Evolutionary conservation across 2,329 filamentous ascomycete species (phyloP).

Genomic region (Aureobasidium sp.): DNA sequence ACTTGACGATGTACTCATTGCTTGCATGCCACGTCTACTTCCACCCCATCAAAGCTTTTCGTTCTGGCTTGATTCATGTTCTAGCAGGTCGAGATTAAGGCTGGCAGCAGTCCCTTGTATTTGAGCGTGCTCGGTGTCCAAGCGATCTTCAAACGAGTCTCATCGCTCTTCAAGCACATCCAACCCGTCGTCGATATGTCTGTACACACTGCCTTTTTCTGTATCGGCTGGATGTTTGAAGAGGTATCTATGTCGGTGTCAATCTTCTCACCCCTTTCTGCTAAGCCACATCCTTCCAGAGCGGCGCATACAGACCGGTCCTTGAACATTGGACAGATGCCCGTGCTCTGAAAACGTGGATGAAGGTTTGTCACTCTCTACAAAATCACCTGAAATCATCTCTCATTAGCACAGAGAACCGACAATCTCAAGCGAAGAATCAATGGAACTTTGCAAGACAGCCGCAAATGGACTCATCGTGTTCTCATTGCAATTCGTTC

Average conservation of each 20-base stretch:
- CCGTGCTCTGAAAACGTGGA: not conserved
- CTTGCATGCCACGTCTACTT: not conserved
- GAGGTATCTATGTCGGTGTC: not conserved
- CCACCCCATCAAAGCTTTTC: not conserved
- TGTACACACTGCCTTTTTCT: slow-evolving; percentile 4
- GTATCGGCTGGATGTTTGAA: slow-evolving; percentile 10
- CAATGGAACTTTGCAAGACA: not conserved
- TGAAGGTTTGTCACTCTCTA: not conserved
- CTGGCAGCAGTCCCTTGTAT: not conserved
- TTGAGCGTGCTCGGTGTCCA: not conserved
- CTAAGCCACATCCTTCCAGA: not conserved
- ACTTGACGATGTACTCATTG: not conserved
- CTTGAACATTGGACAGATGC: not conserved
- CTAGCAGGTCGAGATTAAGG: not conserved
- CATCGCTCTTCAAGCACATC: not conserved
- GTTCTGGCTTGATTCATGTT: not conserved
- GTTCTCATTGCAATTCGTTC: not conserved
- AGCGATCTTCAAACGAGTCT: not conserved
- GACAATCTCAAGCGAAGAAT: not conserved
- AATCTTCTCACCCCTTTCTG: not conserved
- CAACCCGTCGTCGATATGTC: not conserved
- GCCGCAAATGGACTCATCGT: slow-evolving; percentile 2
- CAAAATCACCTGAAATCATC: not conserved
- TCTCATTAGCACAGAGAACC: not conserved
- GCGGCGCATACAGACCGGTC: not conserved